These are phyloP conservation scores for Erodium maritimum DNA, from an alignment of 345 rosid species.

Conservation along the genomic window DNA sequence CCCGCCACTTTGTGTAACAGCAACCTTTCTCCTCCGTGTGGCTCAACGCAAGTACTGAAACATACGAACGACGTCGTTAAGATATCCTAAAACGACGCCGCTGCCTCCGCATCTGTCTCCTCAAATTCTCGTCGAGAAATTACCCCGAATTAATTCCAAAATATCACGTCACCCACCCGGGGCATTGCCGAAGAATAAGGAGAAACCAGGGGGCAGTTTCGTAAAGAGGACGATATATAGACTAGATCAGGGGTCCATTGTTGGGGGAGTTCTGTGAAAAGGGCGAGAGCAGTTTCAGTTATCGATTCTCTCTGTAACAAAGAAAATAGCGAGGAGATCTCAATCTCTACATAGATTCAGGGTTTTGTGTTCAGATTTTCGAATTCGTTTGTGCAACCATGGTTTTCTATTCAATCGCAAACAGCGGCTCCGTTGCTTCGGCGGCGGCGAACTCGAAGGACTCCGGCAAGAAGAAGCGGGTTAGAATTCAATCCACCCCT, in stretches of 20 bases:
- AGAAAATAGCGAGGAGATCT: background rate
- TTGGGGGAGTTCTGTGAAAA: conserved; percentile 17
- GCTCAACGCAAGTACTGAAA: too few relatives aligned
- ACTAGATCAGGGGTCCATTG: background rate
- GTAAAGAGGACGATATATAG: background rate
- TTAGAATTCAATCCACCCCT: conserved; percentile 7
- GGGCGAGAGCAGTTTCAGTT: conserved; percentile 70
- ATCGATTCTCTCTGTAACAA: conserved; percentile 31
- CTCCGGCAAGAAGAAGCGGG: conserved; percentile 72
- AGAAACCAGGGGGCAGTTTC: background rate
- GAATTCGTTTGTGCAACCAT: conserved; percentile 17
- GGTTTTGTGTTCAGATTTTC: conserved; percentile 4
- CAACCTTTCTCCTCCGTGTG: too few relatives aligned
- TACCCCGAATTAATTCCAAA: background rate
- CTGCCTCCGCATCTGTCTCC: too few relatives aligned
- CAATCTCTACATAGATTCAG: conserved; percentile 13
- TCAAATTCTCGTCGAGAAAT: too few relatives aligned
- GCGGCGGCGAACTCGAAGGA: conserved; percentile 43
- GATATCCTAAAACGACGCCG: too few relatives aligned
- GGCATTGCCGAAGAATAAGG: background rate
- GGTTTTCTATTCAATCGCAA: conserved; percentile 55
- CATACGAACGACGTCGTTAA: too few relatives aligned
- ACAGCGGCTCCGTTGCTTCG: conserved; percentile 28
- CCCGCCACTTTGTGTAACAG: too few relatives aligned
- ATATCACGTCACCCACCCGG: background rate